phyloP scores from a whole-genome alignment of 306 rosid species.

The Trichosanthes truncata region DNA sequence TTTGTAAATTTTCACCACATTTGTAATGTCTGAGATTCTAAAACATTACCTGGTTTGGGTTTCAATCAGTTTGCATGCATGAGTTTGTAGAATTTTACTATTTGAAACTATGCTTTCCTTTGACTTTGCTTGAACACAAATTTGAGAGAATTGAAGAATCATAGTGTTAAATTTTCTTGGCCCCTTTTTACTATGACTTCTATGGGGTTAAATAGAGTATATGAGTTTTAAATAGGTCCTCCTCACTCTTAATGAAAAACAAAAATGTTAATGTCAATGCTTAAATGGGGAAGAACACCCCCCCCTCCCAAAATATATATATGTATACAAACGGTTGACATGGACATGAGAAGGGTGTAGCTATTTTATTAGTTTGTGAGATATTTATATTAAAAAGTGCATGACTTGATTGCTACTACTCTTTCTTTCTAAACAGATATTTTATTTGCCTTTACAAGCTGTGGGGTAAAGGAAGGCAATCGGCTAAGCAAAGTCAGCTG shows the following conservation, averaged over 20 bases:
- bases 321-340: too few relatives aligned
- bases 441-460: neutral
- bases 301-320: too few relatives aligned
- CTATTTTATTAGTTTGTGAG: neutral
- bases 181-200: neutral
- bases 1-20: conserved; percentile 9
- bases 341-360: neutral
- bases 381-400: neutral
- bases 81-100: neutral
- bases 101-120: neutral
- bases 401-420: neutral
- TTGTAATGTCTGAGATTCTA: neutral
- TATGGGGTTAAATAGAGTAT: neutral
- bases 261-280: too few relatives aligned
- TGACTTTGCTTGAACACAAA: neutral
- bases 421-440: neutral
- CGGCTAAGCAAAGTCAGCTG: neutral
- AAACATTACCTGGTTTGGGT: conserved; percentile 4
- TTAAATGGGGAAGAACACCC: too few relatives aligned
- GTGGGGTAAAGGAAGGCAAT: neutral
- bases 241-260: too few relatives aligned
- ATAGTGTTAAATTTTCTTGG: neutral
- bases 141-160: neutral
- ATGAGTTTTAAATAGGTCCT: too few relatives aligned
- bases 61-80: neutral